Evolutionary conservation across 1,139 yeast species (phyloP).

Genomic region (Suhomyces terraborum): DNA sequence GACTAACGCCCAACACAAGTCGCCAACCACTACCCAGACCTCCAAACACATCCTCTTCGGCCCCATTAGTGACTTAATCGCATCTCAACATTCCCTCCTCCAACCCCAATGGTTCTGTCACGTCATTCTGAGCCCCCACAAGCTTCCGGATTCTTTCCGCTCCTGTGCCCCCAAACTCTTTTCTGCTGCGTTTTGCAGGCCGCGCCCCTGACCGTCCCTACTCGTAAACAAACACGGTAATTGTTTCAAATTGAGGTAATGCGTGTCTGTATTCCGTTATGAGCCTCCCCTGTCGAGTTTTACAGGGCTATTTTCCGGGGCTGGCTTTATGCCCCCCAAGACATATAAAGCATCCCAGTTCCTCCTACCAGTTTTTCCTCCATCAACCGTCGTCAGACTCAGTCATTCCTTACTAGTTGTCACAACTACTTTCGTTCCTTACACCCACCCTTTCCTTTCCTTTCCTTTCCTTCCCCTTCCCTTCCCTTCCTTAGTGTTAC

Average conservation of each 20-base stretch:
- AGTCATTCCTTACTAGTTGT: constrained; percentile 9
- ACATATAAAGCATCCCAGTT: not conserved
- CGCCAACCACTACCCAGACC: too few species aligned
- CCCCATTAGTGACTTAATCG: too few species aligned
- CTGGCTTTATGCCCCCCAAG: constrained; percentile 1
- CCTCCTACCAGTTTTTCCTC: not conserved
- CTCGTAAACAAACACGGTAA: constrained; percentile 3
- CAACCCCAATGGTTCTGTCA: too few species aligned
- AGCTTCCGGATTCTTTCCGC: not conserved
- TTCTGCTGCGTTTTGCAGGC: not conserved
- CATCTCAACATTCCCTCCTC: too few species aligned
- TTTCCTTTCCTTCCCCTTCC: not conserved
- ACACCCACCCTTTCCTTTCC: constrained; percentile 1
- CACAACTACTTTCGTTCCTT: constrained; percentile 7
- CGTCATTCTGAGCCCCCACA: not conserved
- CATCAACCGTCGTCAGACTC: constrained; percentile 8
- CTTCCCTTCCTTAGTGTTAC: constrained; percentile 1
- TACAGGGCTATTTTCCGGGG: constrained; percentile 2
- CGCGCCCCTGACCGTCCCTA: not conserved
- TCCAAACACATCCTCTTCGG: too few species aligned
- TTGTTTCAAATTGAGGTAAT: constrained; percentile 2
- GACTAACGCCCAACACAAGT: too few species aligned
- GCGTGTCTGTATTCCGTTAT: constrained; percentile 1
- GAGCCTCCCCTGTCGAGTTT: not conserved
- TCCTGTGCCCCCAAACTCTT: not conserved